phyloP scores from a whole-genome alignment of 805 yeast species.

The Wickerhamiella bombiphila region DNA sequence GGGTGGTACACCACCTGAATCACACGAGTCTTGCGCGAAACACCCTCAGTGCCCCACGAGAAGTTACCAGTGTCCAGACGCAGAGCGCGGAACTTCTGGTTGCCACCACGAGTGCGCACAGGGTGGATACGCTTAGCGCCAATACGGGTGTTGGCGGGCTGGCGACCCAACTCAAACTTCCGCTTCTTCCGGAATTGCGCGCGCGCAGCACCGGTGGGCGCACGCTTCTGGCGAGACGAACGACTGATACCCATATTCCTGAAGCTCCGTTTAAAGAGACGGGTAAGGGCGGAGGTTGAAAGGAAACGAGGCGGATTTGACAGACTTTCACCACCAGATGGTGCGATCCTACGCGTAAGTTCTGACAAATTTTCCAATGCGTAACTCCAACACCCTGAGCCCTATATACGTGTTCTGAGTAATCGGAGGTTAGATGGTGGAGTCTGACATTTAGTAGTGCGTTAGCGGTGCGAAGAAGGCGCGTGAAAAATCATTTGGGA shows the following conservation, averaged over 20 bases:
- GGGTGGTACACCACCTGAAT: constrained; percentile 98
- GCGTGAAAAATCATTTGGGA: no score
- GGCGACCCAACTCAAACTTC: constrained; percentile 99
- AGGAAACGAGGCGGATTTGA: no score
- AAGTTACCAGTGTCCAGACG: constrained; percentile 87
- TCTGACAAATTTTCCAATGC: no score
- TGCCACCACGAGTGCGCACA: constrained; percentile 99
- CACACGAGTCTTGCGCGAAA: constrained; percentile 97
- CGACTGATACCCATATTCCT: constrained; percentile 95
- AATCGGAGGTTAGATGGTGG: no score
- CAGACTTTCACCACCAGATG: no score
- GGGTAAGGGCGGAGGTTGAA: neutral
- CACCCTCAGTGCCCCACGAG: constrained; percentile 99
- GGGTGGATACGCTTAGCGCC: constrained; percentile 98
- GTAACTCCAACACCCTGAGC: no score
- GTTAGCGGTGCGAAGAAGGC: no score
- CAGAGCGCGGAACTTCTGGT: constrained; percentile 98
- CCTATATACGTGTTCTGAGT: no score
- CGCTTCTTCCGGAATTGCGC: constrained; percentile 99
- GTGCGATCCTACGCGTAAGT: no score
- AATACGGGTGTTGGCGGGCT: constrained; percentile 98
- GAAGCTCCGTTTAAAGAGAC: constrained; percentile 19
- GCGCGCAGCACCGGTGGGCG: constrained; percentile 99
- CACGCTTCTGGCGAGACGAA: constrained; percentile 99
- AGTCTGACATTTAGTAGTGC: no score